Base-by-base conservation (phyloP, 176 grass and related monocot genomes). In the Cocos nucifera region DNA sequence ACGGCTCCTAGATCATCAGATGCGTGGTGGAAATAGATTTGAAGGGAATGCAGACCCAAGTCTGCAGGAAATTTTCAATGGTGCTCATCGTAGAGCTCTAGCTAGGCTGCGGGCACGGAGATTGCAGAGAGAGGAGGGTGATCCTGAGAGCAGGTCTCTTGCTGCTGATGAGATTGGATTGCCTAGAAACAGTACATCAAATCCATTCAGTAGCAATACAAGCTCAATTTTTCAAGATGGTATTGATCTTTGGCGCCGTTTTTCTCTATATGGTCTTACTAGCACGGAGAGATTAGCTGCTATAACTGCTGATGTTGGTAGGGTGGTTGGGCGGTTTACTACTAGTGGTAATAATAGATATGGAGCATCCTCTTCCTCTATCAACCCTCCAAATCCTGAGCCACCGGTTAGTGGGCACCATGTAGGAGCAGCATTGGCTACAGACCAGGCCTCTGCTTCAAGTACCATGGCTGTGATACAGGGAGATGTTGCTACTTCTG, bases 381-480 rank as follows among this genome's bases (percentile, higher is more conserved):
- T 75, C 9, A 76, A 83, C 55, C 79, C 70, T 75, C 75, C 69
- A 66, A 91, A 77, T 78, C 69, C 61, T 2, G 84, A 78, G 52
- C 64, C 75, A 67, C 68, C 63, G 19, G 35, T 52, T 28, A 74
- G 66, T 21, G 67, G 63, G 69, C 24, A 30, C 62, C 73, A 64
- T 60, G 73, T 78, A 30, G 76, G 75, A 59, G 70, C 53, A 64
- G 78, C 76, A 55, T 77, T 89, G 59, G 83, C 81, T 69, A 74
- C 79, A 30, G 84, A 98, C 53, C 92, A 91, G 75, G 79, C 75
- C 25, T 98, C 81, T 64, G 89, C 83, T 64, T 98, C 79, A 1
- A 98, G 93, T 63, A 98, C 93, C 62, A 77, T 81, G 83, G 81
- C 87, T 30, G 79, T 83, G 49, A 92, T 97, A 79, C 84, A 91